These are phyloP conservation scores for Fusarium sp. DNA, from an alignment of 2,329 filamentous ascomycete genomes.

Conservation along the genomic window DNA sequence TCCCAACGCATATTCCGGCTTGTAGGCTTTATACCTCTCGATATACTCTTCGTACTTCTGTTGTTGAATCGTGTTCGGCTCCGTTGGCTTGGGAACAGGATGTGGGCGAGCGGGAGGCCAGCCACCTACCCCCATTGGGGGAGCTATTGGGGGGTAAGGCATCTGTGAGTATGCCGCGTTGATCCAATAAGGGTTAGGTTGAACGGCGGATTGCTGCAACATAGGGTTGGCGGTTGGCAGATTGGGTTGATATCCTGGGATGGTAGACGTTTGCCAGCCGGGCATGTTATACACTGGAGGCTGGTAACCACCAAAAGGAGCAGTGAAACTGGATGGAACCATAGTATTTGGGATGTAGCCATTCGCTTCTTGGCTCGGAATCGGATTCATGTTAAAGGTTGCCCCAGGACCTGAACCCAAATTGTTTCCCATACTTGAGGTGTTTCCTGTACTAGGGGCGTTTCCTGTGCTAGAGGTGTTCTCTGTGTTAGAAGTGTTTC, in stretches of 20 bases:
- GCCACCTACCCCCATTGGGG: slow-evolving; percentile 6
- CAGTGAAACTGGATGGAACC: not conserved
- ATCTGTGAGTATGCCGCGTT: slow-evolving; percentile 3
- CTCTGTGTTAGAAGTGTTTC: not conserved
- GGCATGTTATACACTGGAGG: slow-evolving; percentile 1
- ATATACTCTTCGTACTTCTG: slow-evolving; percentile 64
- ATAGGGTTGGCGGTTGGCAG: slow-evolving; percentile 5
- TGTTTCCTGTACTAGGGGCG: too few relatives aligned
- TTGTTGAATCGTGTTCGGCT: slow-evolving; percentile 59
- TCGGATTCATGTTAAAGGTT: not conserved
- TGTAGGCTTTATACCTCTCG: slow-evolving; percentile 64
- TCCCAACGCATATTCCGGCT: slow-evolving; percentile 63
- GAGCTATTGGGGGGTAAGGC: slow-evolving; percentile 10
- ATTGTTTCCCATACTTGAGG: too few relatives aligned
- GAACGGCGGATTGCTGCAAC: slow-evolving; percentile 12
- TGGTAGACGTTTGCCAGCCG: not conserved
- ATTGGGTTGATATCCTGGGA: not conserved
- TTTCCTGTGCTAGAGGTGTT: too few relatives aligned
- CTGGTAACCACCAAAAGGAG: slow-evolving; percentile 3
- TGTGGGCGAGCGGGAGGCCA: slow-evolving; percentile 8
- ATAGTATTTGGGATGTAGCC: not conserved
- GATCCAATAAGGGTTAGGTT: slow-evolving; percentile 2
- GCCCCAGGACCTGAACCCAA: not conserved
- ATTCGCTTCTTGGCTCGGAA: not conserved
- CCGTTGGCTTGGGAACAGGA: slow-evolving; percentile 58